Percentiles rank a stretch among this genome's conserved stretches.
Evolutionary conservation across 768 basidiomycete genomes (phyloP).

Genomic region (Boletellus sp.): DNA sequence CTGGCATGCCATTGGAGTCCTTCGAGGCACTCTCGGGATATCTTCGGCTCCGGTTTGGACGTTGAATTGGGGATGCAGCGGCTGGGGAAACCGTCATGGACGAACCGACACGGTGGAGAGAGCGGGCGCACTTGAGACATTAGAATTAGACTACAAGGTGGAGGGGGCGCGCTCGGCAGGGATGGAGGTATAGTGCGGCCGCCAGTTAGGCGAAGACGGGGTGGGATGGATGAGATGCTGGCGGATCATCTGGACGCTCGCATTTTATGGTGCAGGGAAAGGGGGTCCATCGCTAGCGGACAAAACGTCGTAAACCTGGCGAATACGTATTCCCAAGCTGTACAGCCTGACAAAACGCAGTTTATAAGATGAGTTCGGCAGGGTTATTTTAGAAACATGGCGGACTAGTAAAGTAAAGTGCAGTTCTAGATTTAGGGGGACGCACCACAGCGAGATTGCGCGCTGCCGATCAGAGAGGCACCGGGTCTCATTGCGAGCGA

Average conservation of each 20-base stretch:
- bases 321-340: slow-evolving; percentile 34
- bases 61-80: slow-evolving; percentile 14
- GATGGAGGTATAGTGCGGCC: not conserved
- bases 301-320: slow-evolving; percentile 27
- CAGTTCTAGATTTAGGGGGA: slow-evolving; percentile 23
- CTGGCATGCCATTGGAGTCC: slow-evolving; percentile 70
- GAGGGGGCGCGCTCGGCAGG: slow-evolving; percentile 2
- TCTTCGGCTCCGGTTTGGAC: slow-evolving; percentile 19
- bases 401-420: slow-evolving; percentile 23
- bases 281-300: slow-evolving; percentile 23
- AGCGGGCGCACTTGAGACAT: slow-evolving; percentile 25
- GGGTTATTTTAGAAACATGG: slow-evolving; percentile 29
- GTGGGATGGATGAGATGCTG: slow-evolving; percentile 8
- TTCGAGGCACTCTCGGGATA: slow-evolving; percentile 31
- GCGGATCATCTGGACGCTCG: slow-evolving; percentile 9
- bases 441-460: not conserved
- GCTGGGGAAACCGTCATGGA: slow-evolving; percentile 2
- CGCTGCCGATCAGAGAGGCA: slow-evolving; percentile 23
- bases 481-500: slow-evolving; percentile 13
- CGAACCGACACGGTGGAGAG: not conserved
- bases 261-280: slow-evolving; percentile 29
- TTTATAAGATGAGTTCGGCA: slow-evolving; percentile 19
- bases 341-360: slow-evolving; percentile 30
- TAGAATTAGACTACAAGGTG: slow-evolving; percentile 9
- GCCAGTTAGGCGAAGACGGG: slow-evolving; percentile 2